Evolutionary conservation across 73 alveolate species (phyloP), one percentile per base, ranked within the genome.

Genomic region (Blepharisma stoltei): DNA sequence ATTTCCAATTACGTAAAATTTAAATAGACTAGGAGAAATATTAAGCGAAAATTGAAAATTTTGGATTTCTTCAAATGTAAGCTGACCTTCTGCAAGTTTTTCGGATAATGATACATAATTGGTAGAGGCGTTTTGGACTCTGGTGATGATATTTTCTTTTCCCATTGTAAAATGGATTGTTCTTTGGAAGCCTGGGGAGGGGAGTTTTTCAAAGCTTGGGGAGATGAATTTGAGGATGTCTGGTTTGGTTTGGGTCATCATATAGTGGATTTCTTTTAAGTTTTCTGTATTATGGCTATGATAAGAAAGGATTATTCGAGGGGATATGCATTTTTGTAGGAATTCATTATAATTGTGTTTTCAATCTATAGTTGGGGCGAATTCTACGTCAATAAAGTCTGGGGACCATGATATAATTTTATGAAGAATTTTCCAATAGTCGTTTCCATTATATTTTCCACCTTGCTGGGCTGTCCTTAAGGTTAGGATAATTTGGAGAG

Each of bases 1-100:
- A 54, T 77, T 11, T 37, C 80, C 54, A 9, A 11, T 25, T 41
- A 32, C 55, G 55, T 55, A 65, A 50, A 77, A 54, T 43, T 47
- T 7, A 65, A 55, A 9, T 41, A 53, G n/a, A 48, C n/a, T 1
- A 9, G 43, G 48, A 11, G 14, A n/a, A 32, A 55, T 11, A 54
- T 23, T 7, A 44, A 55, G 32, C 6, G 50, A 18, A 14, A 18
- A 11, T 25, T 60, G 73, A 60, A 60, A 60, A 60, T 60, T 25
- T 18, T 18, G 18, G 14, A 60, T n/a, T 5, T 60, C 73, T 25
- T 60, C 48, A 25, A 20, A 60, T 18, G 73, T 14, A 60, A 60
- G 73, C 46, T 60, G 73, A 2, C 73, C 73, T 60, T 60, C 23
- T 60, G 46, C 73, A 14, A 25, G 14, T 9, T n/a, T 8, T 25